Conservation (phyloP, 345 rosid genomes). For the Salix koriyanagi region DNA sequence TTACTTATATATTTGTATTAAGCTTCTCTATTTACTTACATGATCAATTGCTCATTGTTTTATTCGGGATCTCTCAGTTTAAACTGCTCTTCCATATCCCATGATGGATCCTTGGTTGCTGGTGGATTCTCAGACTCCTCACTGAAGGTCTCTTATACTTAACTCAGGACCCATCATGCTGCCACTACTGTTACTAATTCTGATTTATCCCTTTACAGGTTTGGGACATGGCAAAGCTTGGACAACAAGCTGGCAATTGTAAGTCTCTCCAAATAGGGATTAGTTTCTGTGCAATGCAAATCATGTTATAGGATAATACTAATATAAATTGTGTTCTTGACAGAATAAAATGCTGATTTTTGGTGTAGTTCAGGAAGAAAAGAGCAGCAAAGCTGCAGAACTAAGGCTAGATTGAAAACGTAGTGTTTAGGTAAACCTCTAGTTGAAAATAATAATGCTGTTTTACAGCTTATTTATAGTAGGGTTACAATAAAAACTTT, state of each 20-base stretch:
- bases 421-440: no score
- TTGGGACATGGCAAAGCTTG: constrained; percentile 98
- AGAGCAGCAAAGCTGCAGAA: no score
- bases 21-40: not conserved
- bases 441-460: no score
- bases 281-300: not conserved
- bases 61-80: constrained; percentile 38
- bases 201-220: constrained; percentile 46
- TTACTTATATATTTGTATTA: constrained; percentile 5
- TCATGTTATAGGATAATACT: not conserved
- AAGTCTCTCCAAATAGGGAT: constrained; percentile 23
- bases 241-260: constrained; percentile 62
- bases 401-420: no score
- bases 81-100: constrained; percentile 87
- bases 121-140: constrained; percentile 98
- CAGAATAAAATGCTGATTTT: not conserved
- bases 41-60: constrained; percentile 13
- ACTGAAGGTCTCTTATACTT: constrained; percentile 50
- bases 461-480: no score
- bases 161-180: not conserved
- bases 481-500: no score
- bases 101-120: constrained; percentile 95
- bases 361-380: no score
- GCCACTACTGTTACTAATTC: constrained; percentile 19
- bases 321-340: not conserved